Percentiles rank a stretch among this genome's conserved stretches.
phyloP scores from a whole-genome alignment of 768 basidiomycete genomes.

The Phylloporus sp. region DNA sequence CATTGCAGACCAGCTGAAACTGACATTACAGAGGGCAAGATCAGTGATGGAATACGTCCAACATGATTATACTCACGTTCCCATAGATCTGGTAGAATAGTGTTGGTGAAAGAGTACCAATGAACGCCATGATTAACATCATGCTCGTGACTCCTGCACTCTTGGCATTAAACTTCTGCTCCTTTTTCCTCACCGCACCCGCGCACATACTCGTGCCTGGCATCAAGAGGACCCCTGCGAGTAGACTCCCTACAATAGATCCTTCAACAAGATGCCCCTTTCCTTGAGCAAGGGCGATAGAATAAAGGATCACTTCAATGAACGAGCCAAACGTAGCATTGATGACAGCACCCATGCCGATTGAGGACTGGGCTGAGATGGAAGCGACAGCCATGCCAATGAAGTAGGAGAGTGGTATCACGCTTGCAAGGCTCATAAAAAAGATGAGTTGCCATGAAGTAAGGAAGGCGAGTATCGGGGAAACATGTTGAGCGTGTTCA shows the following conservation, averaged over 20 bases:
- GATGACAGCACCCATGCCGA: constrained; percentile 99
- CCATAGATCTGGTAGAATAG: constrained; percentile 98
- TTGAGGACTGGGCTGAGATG: constrained; percentile 96
- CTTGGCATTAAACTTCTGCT: constrained; percentile 99
- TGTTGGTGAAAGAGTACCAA: constrained; percentile 91
- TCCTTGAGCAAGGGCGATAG: constrained; percentile 81
- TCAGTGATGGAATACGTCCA: constrained; percentile 1
- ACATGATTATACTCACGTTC: constrained; percentile 59
- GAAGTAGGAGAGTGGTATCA: constrained; percentile 97
- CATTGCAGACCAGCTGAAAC: constrained; percentile 86
- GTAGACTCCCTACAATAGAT: constrained; percentile 89
- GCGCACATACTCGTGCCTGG: constrained; percentile 95
- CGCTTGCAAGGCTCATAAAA: constrained; percentile 75
- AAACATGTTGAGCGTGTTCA: constrained; percentile 59
- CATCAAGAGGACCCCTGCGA: constrained; percentile 96
- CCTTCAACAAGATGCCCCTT: constrained; percentile 97
- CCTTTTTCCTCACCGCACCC: constrained; percentile 84
- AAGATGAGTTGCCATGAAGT: constrained; percentile 80
- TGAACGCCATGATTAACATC: constrained; percentile 99
- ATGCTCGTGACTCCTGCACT: constrained; percentile 98
- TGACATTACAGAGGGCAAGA: constrained; percentile 31
- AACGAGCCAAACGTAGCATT: constrained; percentile 99
- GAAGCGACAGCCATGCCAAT: constrained; percentile 99
- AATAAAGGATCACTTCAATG: constrained; percentile 93
- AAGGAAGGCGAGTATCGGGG: constrained; percentile 63